Evolutionary conservation across 352 stramenopile species (phyloP).

Genomic region (Lagenidium sp.): DNA sequence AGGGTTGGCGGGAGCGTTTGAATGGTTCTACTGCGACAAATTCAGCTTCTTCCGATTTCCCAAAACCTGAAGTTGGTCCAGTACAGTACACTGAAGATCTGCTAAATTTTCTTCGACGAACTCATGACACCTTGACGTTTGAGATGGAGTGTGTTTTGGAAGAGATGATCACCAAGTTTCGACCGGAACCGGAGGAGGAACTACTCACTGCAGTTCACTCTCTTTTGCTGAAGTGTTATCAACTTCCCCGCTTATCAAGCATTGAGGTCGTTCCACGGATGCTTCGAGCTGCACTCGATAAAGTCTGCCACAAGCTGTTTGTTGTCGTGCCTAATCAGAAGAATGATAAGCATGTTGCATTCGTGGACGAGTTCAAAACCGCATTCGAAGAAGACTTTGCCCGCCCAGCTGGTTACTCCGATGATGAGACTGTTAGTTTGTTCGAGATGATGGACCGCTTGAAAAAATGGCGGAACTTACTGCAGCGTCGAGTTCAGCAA

Average conservation of each 20-base stretch:
- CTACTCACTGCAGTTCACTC: conserved; percentile 94
- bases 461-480: conserved; percentile 87
- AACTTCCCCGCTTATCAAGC: conserved; percentile 71
- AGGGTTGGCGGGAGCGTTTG: conserved; percentile 46
- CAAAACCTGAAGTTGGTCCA: conserved; percentile 67
- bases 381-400: conserved; percentile 85
- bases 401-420: conserved; percentile 17
- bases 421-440: conserved; percentile 34
- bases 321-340: conserved; percentile 34
- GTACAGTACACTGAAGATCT: conserved; percentile 90
- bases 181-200: conserved; percentile 96
- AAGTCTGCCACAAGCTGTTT: conserved; percentile 93
- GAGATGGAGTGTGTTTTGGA: conserved; percentile 98
- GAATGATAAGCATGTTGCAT: conserved; percentile 82
- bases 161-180: conserved; percentile 97
- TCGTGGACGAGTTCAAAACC: conserved; percentile 83
- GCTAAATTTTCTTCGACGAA: conserved; percentile 92
- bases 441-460: conserved; percentile 85
- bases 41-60: neutral
- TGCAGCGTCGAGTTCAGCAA: conserved; percentile 78
- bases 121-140: conserved; percentile 82
- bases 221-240: conserved; percentile 93
- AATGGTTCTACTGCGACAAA: neutral
- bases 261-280: conserved; percentile 81
- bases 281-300: conserved; percentile 83